These are phyloP conservation scores for Zygotorulaspora mrakii DNA, from an alignment of 1,139 yeast genomes.

Conservation along the genomic window DNA sequence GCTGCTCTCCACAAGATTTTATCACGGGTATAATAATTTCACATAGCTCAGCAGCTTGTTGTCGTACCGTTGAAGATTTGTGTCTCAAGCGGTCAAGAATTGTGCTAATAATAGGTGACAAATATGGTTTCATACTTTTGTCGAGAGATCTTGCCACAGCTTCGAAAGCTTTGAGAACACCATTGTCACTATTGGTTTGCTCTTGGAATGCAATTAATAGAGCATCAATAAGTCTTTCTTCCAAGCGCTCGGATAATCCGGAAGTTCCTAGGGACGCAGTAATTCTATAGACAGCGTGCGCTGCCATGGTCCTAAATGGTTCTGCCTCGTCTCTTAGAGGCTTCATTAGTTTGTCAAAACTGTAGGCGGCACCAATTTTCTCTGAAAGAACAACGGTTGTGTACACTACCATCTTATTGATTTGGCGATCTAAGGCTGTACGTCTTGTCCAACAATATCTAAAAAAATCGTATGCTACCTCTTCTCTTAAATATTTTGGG, in stretches of 20 bases:
- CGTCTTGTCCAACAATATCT: constrained; percentile 75
- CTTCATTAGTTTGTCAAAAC: constrained; percentile 55
- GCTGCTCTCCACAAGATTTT: constrained; percentile 62
- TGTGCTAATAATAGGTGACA: constrained; percentile 71
- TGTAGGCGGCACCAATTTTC: constrained; percentile 61
- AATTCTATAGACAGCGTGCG: constrained; percentile 59
- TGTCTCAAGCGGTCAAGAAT: constrained; percentile 72
- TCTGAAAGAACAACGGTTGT: constrained; percentile 67
- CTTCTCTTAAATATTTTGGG: constrained; percentile 44
- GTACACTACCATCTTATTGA: constrained; percentile 61
- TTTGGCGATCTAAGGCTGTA: constrained; percentile 53
- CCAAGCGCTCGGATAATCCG: constrained; percentile 56
- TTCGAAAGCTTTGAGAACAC: constrained; percentile 63
- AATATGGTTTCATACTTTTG: constrained; percentile 65
- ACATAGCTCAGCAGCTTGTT: constrained; percentile 82
- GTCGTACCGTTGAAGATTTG: constrained; percentile 68
- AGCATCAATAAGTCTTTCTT: constrained; percentile 73
- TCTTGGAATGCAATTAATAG: constrained; percentile 81
- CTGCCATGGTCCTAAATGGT: constrained; percentile 72
- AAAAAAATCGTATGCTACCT: constrained; percentile 62
- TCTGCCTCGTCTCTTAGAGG: constrained; percentile 80
- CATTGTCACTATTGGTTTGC: constrained; percentile 53
- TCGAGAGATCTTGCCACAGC: constrained; percentile 66
- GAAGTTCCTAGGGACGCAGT: constrained; percentile 45
- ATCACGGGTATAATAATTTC: constrained; percentile 64